Base-by-base conservation (phyloP, 176 grass and related monocot genomes). In the Paspalum notatum region DNA sequence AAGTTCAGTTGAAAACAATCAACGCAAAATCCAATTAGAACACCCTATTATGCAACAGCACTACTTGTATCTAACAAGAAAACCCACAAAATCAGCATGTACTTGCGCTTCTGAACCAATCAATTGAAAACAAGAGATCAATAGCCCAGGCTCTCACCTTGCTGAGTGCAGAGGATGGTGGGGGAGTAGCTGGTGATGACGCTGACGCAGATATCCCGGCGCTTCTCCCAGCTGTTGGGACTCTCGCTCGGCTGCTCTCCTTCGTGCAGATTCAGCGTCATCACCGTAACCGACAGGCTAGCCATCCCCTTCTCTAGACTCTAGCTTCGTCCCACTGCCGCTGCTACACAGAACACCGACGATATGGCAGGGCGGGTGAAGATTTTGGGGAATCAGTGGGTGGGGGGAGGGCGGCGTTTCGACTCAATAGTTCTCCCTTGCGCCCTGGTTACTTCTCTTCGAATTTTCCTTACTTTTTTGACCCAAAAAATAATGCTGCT, bases 161-260 rank as follows among this genome's bases (percentile, higher is more conserved):
- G 96, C 83, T 98, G 96, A 57, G 92, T 95, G 86, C 96, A 98
- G 21, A 98, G 88, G 44, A 98, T 91, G 66, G 92, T 88, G 18
- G 92, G 96, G 43, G 90, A 98, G 73, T 98, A 98, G 80, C 82
- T 95, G 56, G 92, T 92, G 84, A 98, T 93, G 68, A 98, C 92
- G 76, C 96, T 98, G 79, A 98, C 64, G 62, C 96, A 98, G 77
- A 98, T 90, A 77, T 98, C 96, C 73, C 80, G 81, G 47, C 96
- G 90, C 86, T 90, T 92, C 76, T 98, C 90, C 96, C 96, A 98
- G 72, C 65, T 88, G 82, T 91, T 90, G 41, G 92, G 88, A 81
- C 92, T 91, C 50, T 98, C 92, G 62, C 78, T 85, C 18, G 84
- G 84, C 43, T 91, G 92, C 43, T 93, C 90, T 26, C 96, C 96